phyloP scores from a whole-genome alignment of 1,284 basidiomycete species.

The Porogramme epimiltina region DNA sequence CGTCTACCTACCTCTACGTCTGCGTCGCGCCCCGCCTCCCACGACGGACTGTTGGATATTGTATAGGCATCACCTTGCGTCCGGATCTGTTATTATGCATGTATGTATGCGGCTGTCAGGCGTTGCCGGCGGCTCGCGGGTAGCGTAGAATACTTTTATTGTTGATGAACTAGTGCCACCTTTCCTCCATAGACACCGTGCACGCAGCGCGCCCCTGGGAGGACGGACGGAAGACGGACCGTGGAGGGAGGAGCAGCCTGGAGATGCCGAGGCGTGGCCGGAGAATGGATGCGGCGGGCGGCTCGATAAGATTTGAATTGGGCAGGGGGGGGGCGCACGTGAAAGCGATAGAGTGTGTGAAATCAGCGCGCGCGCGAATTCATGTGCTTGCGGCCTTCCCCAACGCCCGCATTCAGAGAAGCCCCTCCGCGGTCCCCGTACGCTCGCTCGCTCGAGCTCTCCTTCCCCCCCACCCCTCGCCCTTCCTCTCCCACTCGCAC shows the following conservation, averaged over 20 bases:
- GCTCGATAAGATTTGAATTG: conserved; percentile 23
- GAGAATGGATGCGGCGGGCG: conserved; percentile 4
- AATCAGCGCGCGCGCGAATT: conserved; percentile 11
- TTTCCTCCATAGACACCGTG: too few relatives aligned
- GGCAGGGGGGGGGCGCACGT: conserved; percentile 14
- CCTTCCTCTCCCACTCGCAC: background rate
- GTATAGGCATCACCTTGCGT: conserved; percentile 17
- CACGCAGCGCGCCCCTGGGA: too few relatives aligned
- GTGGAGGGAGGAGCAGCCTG: too few relatives aligned
- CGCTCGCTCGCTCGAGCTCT: too few relatives aligned
- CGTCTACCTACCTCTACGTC: too few relatives aligned
- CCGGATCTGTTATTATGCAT: conserved; percentile 21
- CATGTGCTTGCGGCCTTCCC: conserved; percentile 19
- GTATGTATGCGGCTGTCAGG: conserved; percentile 25
- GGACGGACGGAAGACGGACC: too few relatives aligned
- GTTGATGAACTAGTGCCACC: background rate
- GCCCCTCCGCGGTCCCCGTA: background rate
- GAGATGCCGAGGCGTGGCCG: too few relatives aligned
- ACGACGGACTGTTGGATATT: conserved; percentile 22
- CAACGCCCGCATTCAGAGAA: background rate
- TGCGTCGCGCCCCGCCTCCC: background rate
- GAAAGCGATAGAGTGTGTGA: conserved; percentile 15
- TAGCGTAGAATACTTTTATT: conserved; percentile 25
- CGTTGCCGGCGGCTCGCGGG: conserved; percentile 5
- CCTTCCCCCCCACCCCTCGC: conserved; percentile 1